These are phyloP conservation scores for Yamadazyma akitaensis DNA, from an alignment of 805 yeast species.

Conservation along the genomic window DNA sequence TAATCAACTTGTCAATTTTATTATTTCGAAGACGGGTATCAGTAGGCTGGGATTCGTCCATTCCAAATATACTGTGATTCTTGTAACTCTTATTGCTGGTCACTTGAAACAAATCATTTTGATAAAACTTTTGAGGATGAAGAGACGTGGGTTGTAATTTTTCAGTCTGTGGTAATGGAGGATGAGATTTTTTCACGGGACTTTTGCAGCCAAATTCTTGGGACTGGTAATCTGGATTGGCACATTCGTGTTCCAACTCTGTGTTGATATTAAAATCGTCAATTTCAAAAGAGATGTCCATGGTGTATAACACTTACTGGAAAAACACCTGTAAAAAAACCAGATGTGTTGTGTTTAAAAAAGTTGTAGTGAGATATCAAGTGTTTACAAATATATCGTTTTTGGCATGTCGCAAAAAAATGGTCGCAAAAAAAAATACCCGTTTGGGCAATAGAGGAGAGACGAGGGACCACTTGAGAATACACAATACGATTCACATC, in stretches of 20 bases:
- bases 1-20: constrained; percentile 37
- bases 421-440: background rate
- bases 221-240: background rate
- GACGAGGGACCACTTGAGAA: too few relatives aligned
- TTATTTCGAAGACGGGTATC: constrained; percentile 24
- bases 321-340: background rate
- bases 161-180: constrained; percentile 2
- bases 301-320: background rate
- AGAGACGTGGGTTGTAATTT: background rate
- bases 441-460: background rate
- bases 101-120: constrained; percentile 14
- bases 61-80: constrained; percentile 5
- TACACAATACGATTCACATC: too few relatives aligned
- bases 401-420: constrained; percentile 3
- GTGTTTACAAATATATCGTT: constrained; percentile 4
- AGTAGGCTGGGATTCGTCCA: background rate
- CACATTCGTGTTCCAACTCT: constrained; percentile 2
- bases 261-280: constrained; percentile 5
- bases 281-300: constrained; percentile 3
- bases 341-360: constrained; percentile 1
- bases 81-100: constrained; percentile 9
- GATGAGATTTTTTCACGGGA: constrained; percentile 1
- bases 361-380: background rate
- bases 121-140: background rate
- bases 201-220: background rate